These are phyloP conservation scores for Metschnikowia baotianmanensis DNA, from an alignment of 805 yeast species.

Conservation along the genomic window DNA sequence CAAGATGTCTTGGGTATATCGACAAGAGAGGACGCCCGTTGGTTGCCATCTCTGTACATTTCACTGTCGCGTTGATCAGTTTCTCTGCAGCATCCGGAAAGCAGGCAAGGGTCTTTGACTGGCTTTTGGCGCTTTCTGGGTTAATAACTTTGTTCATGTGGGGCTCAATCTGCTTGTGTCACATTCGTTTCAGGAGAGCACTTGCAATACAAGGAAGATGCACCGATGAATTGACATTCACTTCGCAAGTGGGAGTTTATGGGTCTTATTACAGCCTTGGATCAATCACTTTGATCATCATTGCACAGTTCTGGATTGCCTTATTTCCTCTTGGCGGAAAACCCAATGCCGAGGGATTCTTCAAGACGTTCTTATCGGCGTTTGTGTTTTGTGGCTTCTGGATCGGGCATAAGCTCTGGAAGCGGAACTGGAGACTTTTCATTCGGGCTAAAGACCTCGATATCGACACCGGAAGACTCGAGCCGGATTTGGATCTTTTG, in stretches of 20 bases:
- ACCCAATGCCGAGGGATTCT: conserved; percentile 42
- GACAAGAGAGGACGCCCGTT: conserved; percentile 45
- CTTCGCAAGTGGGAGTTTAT: conserved; percentile 48
- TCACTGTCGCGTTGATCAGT: conserved; percentile 55
- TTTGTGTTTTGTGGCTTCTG: conserved; percentile 60
- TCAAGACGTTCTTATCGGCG: conserved; percentile 60
- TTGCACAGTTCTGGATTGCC: conserved; percentile 67
- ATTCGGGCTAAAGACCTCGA: no score
- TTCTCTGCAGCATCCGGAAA: conserved; percentile 48
- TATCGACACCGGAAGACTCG: no score
- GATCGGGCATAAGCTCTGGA: conserved; percentile 56
- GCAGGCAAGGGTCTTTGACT: conserved; percentile 22
- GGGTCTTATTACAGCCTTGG: conserved; percentile 53
- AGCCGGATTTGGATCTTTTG: no score
- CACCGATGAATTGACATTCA: conserved; percentile 48
- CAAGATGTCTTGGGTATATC: conserved; percentile 47
- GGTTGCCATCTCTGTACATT: conserved; percentile 33
- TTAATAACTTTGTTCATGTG: conserved; percentile 27
- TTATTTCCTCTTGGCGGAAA: conserved; percentile 50
- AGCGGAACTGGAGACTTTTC: no score
- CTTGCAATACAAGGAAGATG: conserved; percentile 22
- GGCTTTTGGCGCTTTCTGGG: conserved; percentile 28
- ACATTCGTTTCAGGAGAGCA: conserved; percentile 27
- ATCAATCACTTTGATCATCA: conserved; percentile 47
- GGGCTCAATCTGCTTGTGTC: conserved; percentile 26